phyloP scores from a whole-genome alignment of 306 rosid genomes.

The Rubus parviflorus region DNA sequence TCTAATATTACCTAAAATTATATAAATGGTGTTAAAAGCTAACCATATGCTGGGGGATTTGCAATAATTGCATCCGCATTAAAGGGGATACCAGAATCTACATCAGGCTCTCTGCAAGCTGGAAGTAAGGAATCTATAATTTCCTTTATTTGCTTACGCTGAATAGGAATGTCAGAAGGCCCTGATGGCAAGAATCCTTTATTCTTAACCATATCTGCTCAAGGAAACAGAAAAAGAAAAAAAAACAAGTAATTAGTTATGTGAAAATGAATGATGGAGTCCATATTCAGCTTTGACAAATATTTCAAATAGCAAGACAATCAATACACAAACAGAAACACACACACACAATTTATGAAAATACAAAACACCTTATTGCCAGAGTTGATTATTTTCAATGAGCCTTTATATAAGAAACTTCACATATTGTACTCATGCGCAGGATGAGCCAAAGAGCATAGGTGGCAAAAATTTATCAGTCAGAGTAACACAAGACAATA shows the following conservation, averaged over 20 bases:
- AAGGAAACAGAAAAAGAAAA: constrained; percentile 18
- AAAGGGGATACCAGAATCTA: constrained; percentile 72
- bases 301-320: background rate
- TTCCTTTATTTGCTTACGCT: constrained; percentile 92
- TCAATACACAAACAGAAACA: background rate
- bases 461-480: background rate
- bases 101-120: constrained; percentile 92
- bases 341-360: background rate
- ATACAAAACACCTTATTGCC: background rate
- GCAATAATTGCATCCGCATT: constrained; percentile 95
- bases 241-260: constrained; percentile 5
- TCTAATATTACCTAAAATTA: background rate
- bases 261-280: constrained; percentile 13
- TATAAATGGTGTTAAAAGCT: constrained; percentile 25
- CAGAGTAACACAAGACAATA: background rate
- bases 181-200: constrained; percentile 99
- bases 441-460: background rate
- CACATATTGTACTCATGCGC: background rate
- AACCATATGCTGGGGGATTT: constrained; percentile 98
- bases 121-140: constrained; percentile 79
- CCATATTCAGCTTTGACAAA: constrained; percentile 22
- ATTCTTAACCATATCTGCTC: constrained; percentile 96
- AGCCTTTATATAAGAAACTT: background rate
- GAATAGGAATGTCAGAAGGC: constrained; percentile 92
- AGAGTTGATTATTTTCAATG: background rate